Conservation (phyloP, 805 yeast species). For the Metschnikowia lachancei region DNA sequence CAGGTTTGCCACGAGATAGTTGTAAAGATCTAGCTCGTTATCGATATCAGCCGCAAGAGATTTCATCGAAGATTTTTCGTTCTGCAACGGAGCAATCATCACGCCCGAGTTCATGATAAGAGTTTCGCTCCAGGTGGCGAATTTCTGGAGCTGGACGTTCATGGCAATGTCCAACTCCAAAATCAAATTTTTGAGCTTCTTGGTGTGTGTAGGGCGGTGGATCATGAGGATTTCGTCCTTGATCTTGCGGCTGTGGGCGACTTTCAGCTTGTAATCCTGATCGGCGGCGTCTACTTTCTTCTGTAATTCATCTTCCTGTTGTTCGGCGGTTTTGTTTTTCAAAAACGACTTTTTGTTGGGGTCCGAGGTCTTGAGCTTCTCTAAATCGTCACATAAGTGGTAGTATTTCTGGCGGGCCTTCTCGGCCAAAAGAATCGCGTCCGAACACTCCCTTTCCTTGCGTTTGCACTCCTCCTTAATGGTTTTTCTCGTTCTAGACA, state of each 20-base stretch:
- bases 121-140: slow-evolving; percentile 83
- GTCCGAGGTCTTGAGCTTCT: slow-evolving; percentile 73
- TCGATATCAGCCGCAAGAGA: slow-evolving; percentile 73
- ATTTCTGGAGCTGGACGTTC: slow-evolving; percentile 83
- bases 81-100: slow-evolving; percentile 69
- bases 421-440: slow-evolving; percentile 79
- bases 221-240: slow-evolving; percentile 69
- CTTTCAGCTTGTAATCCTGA: slow-evolving; percentile 77
- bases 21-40: slow-evolving; percentile 78
- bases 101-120: slow-evolving; percentile 82
- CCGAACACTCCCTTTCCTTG: slow-evolving; percentile 80
- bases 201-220: slow-evolving; percentile 75
- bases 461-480: slow-evolving; percentile 79
- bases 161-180: slow-evolving; percentile 88
- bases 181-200: slow-evolving; percentile 69
- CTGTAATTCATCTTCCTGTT: slow-evolving; percentile 85
- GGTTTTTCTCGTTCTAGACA: slow-evolving; percentile 68
- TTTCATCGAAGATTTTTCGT: slow-evolving; percentile 63
- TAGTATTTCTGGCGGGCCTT: slow-evolving; percentile 77
- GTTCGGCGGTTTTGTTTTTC: slow-evolving; percentile 75
- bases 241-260: slow-evolving; percentile 64
- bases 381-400: slow-evolving; percentile 81
- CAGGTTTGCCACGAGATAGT: slow-evolving; percentile 54
- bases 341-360: slow-evolving; percentile 81
- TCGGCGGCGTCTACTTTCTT: slow-evolving; percentile 82